Evolutionary conservation across 768 basidiomycete genomes (phyloP), one percentile per base, ranked within the genome.

Genomic region (Tephrocybe sp.): DNA sequence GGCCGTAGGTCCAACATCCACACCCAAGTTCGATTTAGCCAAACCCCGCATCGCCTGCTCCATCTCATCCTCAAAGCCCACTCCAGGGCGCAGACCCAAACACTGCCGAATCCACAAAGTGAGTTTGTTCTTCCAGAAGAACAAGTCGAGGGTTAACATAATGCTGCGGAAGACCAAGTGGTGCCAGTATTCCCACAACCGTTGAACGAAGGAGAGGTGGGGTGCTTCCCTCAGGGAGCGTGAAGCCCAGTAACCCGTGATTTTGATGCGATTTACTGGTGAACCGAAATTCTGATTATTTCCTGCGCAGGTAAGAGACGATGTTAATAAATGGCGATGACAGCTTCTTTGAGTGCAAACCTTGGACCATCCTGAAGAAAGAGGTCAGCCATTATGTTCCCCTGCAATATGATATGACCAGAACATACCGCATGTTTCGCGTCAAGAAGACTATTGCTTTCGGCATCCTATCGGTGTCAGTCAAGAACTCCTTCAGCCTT

Each of bases 191-290:
- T 85, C 85, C 35, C 63, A 64, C 1, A 80, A 33, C 4, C 80
- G 75, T 39, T 72, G 65, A 3, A 58, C 45, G 40, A 80, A 51
- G 13, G 73, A 55, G 30, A 82, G 72, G 52, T 74, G 59, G 13
- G 72, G 58, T 23, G 73, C 68, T n/a, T 70, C 68, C 9, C 75
- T 68, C 5, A 88, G 74, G 4, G 87, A 85, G 19, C 77, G 74
- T 4, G 89, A 85, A 22, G 91, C 93, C 80, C 84, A 91, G 63
- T 79, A 81, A 0, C 89, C 92, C 0, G 88, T 91, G 48, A 95
- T 88, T 66, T 92, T 93, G 69, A 97, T 85, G 16, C 92, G 82
- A 62, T 95, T 94, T 0, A 92, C 88, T 0, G 92, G 92, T 2
- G 89, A 89, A 12, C 89, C 88, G 33, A 95, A 80, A 2, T 78